Evolutionary conservation across 495 filamentous ascomycete genomes (phyloP).

Genomic region (Podospora tetraspora): DNA sequence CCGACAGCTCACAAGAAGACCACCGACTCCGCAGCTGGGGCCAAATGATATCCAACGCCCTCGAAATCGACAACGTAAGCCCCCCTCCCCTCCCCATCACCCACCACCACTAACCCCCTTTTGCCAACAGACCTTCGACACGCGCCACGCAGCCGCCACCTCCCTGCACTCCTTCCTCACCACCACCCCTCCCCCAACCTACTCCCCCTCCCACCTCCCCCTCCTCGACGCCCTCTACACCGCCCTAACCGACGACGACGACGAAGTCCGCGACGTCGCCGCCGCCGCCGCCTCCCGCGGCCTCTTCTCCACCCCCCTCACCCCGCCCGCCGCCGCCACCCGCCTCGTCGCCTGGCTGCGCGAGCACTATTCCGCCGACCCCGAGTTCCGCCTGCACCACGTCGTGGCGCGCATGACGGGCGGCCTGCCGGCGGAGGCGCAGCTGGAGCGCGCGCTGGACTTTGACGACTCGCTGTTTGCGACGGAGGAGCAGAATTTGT

Average conservation of each 20-base stretch:
- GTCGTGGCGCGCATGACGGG: conserved; percentile 34
- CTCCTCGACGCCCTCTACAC: conserved; percentile 48
- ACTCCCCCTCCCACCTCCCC: conserved; percentile 32
- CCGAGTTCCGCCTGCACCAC: conserved; percentile 31
- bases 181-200: background rate
- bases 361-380: conserved; percentile 17
- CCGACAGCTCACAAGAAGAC: conserved; percentile 8
- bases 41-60: conserved; percentile 37
- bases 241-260: conserved; percentile 80
- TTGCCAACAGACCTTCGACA: conserved; percentile 55
- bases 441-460: conserved; percentile 47
- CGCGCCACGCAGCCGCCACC: conserved; percentile 52
- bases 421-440: conserved; percentile 34
- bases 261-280: conserved; percentile 68
- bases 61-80: conserved; percentile 42
- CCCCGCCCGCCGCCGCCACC: conserved; percentile 38
- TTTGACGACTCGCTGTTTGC: conserved; percentile 73
- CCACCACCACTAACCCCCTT: background rate
- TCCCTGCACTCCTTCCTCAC: conserved; percentile 35
- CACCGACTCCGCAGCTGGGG: conserved; percentile 37
- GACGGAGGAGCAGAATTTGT: conserved; percentile 87
- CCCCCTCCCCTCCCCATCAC: background rate
- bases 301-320: conserved; percentile 33
- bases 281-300: conserved; percentile 36
- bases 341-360: conserved; percentile 35